A percentile compares a stretch with the other conserved stretches of the same genome.
Evolutionary conservation across 2,329 filamentous ascomycete species (phyloP).

Genomic region (Pseudocercospora pini-densiflorae): DNA sequence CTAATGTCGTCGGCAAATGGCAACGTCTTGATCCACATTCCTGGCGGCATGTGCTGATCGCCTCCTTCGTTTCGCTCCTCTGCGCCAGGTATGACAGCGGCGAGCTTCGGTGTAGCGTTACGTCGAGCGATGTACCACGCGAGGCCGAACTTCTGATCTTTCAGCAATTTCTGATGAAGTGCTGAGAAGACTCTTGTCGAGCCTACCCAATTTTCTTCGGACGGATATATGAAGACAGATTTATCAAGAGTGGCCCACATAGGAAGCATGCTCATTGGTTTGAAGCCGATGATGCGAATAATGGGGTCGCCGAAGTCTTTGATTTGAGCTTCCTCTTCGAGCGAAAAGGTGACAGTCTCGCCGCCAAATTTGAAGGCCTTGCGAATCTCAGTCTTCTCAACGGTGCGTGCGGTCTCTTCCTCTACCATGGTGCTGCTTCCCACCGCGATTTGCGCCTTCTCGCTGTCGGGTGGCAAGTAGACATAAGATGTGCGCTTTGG

Average conservation of each 20-base stretch:
- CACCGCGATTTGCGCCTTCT: constrained; percentile 78
- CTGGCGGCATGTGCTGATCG: constrained; percentile 75
- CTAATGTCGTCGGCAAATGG: constrained; percentile 90
- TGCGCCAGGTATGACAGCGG: constrained; percentile 78
- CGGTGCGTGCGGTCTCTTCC: constrained; percentile 74
- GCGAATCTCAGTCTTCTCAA: constrained; percentile 80
- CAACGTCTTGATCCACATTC: constrained; percentile 85
- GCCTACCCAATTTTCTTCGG: constrained; percentile 85
- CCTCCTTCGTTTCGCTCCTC: constrained; percentile 68
- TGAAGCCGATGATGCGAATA: constrained; percentile 93
- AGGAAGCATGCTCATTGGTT: constrained; percentile 73
- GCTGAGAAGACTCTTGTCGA: constrained; percentile 93
- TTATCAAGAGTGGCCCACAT: constrained; percentile 86
- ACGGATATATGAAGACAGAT: constrained; percentile 91
- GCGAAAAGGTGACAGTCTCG: constrained; percentile 82
- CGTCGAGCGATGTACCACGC: constrained; percentile 87
- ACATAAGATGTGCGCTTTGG: constrained; percentile 84
- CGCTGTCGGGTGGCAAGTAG: constrained; percentile 73
- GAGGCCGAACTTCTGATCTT: constrained; percentile 78
- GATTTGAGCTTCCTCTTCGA: constrained; percentile 79
- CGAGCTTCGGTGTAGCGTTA: constrained; percentile 79
- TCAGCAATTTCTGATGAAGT: constrained; percentile 82
- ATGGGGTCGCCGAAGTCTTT: constrained; percentile 80
- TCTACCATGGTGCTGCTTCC: constrained; percentile 76
- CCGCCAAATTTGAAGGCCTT: constrained; percentile 97